Percentiles rank a stretch among this genome's conserved stretches.
These are phyloP conservation scores for Candida tallmaniae DNA, from an alignment of 805 yeast species.

Conservation along the genomic window DNA sequence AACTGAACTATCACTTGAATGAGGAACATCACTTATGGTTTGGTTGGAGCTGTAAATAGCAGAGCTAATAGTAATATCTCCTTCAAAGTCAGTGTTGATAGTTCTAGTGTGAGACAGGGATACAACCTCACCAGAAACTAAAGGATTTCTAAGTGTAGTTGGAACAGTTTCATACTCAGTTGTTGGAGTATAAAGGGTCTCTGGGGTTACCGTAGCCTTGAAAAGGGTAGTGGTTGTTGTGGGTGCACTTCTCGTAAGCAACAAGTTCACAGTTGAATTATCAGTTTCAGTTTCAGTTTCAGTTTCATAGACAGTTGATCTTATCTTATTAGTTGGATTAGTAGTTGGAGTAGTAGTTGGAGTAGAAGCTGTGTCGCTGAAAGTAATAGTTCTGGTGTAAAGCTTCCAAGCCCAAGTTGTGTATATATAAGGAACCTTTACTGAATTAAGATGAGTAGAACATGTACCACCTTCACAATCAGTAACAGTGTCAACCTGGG, in stretches of 20 bases:
- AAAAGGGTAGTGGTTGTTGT: slow-evolving; percentile 28
- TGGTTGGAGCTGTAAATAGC: slow-evolving; percentile 1
- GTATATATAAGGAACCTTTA: slow-evolving; percentile 12
- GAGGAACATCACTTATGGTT: too few species aligned
- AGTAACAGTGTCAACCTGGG: slow-evolving; percentile 14
- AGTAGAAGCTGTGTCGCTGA: not conserved
- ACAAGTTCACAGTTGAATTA: slow-evolving; percentile 8
- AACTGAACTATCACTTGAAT: slow-evolving; percentile 1
- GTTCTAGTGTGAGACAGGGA: slow-evolving; percentile 18
- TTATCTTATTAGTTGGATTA: not conserved
- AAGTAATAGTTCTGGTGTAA: slow-evolving; percentile 11
- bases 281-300: slow-evolving; percentile 19
- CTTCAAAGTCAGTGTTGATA: slow-evolving; percentile 6
- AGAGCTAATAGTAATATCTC: slow-evolving; percentile 4
- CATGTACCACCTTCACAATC: slow-evolving; percentile 13
- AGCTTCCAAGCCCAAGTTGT: slow-evolving; percentile 13
- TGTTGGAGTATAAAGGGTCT: slow-evolving; percentile 15
- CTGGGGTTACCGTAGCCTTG: slow-evolving; percentile 21
- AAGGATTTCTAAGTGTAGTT: slow-evolving; percentile 23
- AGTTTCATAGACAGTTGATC: slow-evolving; percentile 11
- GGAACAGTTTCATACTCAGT: slow-evolving; percentile 18
- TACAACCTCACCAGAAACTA: slow-evolving; percentile 22
- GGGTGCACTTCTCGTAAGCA: slow-evolving; percentile 16
- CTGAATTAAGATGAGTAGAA: slow-evolving; percentile 7
- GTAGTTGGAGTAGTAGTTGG: slow-evolving; percentile 1